These are phyloP conservation scores for Barnettozyma vustinii DNA, from an alignment of 805 yeast species.

Conservation along the genomic window DNA sequence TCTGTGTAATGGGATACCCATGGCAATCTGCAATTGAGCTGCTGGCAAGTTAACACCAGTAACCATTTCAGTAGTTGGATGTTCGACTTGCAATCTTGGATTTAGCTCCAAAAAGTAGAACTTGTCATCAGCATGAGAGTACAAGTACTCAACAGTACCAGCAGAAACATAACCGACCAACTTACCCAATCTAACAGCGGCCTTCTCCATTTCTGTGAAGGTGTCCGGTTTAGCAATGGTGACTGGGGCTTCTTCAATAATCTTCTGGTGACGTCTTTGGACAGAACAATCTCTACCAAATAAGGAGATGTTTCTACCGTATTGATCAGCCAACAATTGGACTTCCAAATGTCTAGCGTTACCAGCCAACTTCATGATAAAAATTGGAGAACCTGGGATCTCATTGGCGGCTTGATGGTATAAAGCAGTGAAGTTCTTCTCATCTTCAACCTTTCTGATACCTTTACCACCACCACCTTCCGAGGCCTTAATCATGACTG, in stretches of 20 bases:
- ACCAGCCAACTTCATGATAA: constrained; percentile 96
- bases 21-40: constrained; percentile 97
- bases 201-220: constrained; percentile 88
- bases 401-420: constrained; percentile 95
- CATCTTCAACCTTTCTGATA: constrained; percentile 90
- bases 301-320: constrained; percentile 93
- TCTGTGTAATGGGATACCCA: constrained; percentile 98
- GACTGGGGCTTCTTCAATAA: constrained; percentile 98
- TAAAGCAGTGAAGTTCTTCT: constrained; percentile 66
- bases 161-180: constrained; percentile 98
- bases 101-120: constrained; percentile 95
- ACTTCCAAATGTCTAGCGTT: constrained; percentile 98
- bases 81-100: constrained; percentile 99
- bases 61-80: constrained; percentile 99
- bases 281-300: constrained; percentile 99
- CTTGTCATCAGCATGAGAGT: constrained; percentile 89
- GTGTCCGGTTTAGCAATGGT: constrained; percentile 86
- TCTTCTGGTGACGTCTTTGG: constrained; percentile 98
- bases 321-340: constrained; percentile 95
- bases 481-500: constrained; percentile 98
- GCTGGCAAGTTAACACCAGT: constrained; percentile 98
- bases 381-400: constrained; percentile 98
- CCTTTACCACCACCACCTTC: constrained; percentile 99
- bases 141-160: constrained; percentile 97
- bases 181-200: constrained; percentile 95